Evolutionary conservation across 129 eudicot species (phyloP), one percentile per base, ranked within the genome.

Genomic region (Deinandra increscens): DNA sequence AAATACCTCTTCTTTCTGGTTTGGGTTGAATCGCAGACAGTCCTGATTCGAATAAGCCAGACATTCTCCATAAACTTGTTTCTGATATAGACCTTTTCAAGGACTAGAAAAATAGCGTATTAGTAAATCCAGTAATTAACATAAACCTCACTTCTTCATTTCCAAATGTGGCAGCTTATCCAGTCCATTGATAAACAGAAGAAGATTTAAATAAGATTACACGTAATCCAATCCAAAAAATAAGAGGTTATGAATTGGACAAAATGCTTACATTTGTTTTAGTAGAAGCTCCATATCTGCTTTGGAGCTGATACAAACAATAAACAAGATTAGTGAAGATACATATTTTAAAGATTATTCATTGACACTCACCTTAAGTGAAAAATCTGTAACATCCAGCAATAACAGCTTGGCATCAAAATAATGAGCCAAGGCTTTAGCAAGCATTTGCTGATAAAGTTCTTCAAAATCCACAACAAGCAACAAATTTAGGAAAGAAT

Each of bases 361-460:
- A 9, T 39, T 42, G 60, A 22, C 23, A 73, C 80, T 70, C 45
- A 86, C 98, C 95, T 89, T 91, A 37, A 91, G 77, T 23, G 87
- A 86, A 76, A 87, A 87, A 78, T 91, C 95, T 38, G 81, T 81
- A 46, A 85, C 86, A 80, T 91, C 97, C 31, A 91, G 75, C 71
- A 91, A 65, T 66, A 91, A 74, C 80, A 92, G 72, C 81, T 83
- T 86, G 64, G 98, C 95, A 20, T 80, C 91, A 89, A 84, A 92
- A 68, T 75, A 89, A 78, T 89, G 96, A 63, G 96, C 95, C 69
- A 92, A 77, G 34, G 96, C 96, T 84, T 92, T 92, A 7, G 87
- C 97, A 77, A 91, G 95, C 97, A 85, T 85, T 80, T 91, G 97
- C 81, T 91, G 97, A 74, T 89, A 92, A 46, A 80, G 82, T 81